Percentiles rank a stretch among this genome's conserved stretches.
These are phyloP conservation scores for Ceratocystiopsis brevicomis DNA, from an alignment of 2,329 filamentous ascomycete genomes.

Conservation along the genomic window DNA sequence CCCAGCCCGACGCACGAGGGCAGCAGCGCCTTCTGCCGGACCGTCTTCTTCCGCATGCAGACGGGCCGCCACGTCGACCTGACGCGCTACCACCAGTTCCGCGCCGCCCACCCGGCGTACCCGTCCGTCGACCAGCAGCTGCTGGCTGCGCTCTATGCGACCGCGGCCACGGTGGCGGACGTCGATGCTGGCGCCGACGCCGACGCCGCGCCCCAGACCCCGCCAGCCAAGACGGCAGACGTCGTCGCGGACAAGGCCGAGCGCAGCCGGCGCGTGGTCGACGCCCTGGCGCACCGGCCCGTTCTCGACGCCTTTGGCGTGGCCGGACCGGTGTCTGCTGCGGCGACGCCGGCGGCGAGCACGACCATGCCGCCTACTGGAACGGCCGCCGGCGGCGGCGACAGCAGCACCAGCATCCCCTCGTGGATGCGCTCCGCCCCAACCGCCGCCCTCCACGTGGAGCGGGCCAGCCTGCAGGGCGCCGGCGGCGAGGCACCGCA, in stretches of 20 bases:
- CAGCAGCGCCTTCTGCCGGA: slow-evolving; percentile 10
- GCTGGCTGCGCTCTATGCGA: slow-evolving; percentile 8
- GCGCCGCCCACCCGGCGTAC: slow-evolving; percentile 3
- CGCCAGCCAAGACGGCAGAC: neutral
- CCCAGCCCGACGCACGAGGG: slow-evolving; percentile 9
- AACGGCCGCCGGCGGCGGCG: slow-evolving; percentile 5
- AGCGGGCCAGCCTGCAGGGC: slow-evolving; percentile 4
- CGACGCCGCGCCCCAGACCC: neutral
- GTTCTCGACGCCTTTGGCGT: slow-evolving; percentile 7
- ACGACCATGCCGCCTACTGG: no score
- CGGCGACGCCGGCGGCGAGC: no score
- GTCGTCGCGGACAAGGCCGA: no score
- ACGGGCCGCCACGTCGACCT: slow-evolving; percentile 9
- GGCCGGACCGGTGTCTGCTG: no score
- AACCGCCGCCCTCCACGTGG: slow-evolving; percentile 25
- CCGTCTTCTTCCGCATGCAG: slow-evolving; percentile 10
- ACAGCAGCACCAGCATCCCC: slow-evolving; percentile 2
- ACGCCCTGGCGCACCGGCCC: slow-evolving; percentile 2
- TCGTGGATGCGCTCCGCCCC: slow-evolving; percentile 31
- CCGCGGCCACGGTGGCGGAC: slow-evolving; percentile 11
- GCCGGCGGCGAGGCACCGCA: slow-evolving; percentile 39
- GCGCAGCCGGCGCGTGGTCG: slow-evolving; percentile 5
- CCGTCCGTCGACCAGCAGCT: slow-evolving; percentile 9
- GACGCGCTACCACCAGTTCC: slow-evolving; percentile 8
- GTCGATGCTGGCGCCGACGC: neutral